phyloP scores from a whole-genome alignment of 768 basidiomycete species.

The Podaxis carcinomalis region DNA sequence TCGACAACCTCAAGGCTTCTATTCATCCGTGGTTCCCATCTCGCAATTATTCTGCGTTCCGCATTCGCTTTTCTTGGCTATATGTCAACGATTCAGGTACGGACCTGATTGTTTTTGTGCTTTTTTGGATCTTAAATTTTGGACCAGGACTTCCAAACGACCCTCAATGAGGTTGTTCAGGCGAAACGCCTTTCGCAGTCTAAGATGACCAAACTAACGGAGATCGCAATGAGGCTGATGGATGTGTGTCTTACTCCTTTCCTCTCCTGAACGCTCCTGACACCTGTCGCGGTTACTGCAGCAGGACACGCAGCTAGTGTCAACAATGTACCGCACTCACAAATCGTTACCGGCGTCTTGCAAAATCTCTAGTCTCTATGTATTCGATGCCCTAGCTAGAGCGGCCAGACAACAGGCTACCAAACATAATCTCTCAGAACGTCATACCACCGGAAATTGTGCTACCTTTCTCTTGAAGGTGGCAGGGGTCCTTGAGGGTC shows the following conservation, averaged over 20 bases:
- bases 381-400: slow-evolving; percentile 89
- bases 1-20: slow-evolving; percentile 1
- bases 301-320: slow-evolving; percentile 86
- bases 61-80: not conserved
- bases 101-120: slow-evolving; percentile 4
- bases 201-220: slow-evolving; percentile 75
- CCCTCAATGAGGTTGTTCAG: slow-evolving; percentile 77
- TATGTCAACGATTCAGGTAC: slow-evolving; percentile 9
- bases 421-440: slow-evolving; percentile 56
- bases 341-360: slow-evolving; percentile 61
- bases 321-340: slow-evolving; percentile 85
- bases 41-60: not conserved
- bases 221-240: slow-evolving; percentile 73
- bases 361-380: slow-evolving; percentile 88
- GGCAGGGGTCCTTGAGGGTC: slow-evolving; percentile 84
- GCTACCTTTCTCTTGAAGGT: slow-evolving; percentile 87
- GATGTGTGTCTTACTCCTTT: slow-evolving; percentile 45
- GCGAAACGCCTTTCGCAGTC: slow-evolving; percentile 84
- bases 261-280: not conserved
- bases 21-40: not conserved
- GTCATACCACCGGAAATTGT: slow-evolving; percentile 59
- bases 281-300: slow-evolving; percentile 28
- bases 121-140: slow-evolving; percentile 6
- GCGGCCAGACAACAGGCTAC: slow-evolving; percentile 67
- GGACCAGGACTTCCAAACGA: slow-evolving; percentile 71